Evolutionary conservation across 73 alveolate genomes (phyloP), one percentile per base, ranked within the genome.

Genomic region (Paramecium biaurelia): DNA sequence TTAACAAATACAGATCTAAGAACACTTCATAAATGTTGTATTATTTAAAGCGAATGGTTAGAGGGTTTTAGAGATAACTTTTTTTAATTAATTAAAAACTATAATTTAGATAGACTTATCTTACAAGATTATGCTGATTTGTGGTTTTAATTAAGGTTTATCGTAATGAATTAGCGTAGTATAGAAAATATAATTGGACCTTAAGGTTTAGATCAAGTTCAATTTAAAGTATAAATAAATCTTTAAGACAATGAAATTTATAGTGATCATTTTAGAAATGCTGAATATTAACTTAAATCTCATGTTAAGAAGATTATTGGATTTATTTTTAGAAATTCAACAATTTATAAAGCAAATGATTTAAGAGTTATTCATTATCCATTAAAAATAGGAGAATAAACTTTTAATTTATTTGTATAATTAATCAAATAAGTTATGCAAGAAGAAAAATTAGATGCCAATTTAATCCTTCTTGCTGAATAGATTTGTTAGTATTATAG

Each of bases 291-390:
- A 18, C 41, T 74, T 1, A 74, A 74, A 21, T 21, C 35, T 34
- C 87, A 74, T 38, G 47, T 74, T 2, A 74, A 74, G 8, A 74
- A 21, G 21, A 74, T 74, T 5, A n/a, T 74, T 32, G 87, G 37
- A 18, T 74, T 74, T 20, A 74, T 74, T 30, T 74, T 74, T 34
- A 74, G 24, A 5, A 74, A 35, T 74, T 21, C 37, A 15, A 9
- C 57, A n/a, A 35, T 74, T 15, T 74, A 35, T 28, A 74, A 74
- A 37, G 41, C 87, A 32, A 74, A 38, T 74, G 87, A 74, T 74
- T 74, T 74, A 37, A 74, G 87, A 18, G 87, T 74, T 28, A 74
- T 74, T 74, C 87, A 74, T 74, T 35, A 74, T 11, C 37, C 67
- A 34, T 74, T 74, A 74, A 74, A 74, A 74, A 35, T 74, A 8